Evolutionary conservation across 768 basidiomycete genomes (phyloP).

Genomic region (Leccinum rimulosum): DNA sequence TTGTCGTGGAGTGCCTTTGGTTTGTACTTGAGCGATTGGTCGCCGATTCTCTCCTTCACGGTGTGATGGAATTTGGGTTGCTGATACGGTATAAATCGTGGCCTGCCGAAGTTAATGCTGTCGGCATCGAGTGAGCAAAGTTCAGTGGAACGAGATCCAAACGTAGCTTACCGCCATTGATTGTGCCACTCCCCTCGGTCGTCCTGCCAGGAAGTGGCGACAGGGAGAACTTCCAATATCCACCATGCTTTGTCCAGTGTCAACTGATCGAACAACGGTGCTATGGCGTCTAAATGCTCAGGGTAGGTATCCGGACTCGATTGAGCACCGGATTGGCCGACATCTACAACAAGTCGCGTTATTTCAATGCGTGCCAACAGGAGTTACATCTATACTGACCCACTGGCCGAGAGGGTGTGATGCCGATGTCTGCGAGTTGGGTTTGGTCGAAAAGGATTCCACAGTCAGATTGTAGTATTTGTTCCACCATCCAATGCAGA

Average conservation of each 20-base stretch:
- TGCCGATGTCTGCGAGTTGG: slow-evolving; percentile 46
- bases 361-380: not conserved
- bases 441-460: slow-evolving; percentile 55
- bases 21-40: slow-evolving; percentile 47
- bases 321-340: not conserved
- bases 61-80: slow-evolving; percentile 61
- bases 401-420: slow-evolving; percentile 23
- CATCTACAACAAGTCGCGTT: not conserved
- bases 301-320: not conserved
- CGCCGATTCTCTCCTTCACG: slow-evolving; percentile 57
- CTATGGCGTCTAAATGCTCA: slow-evolving; percentile 34
- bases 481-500: slow-evolving; percentile 78
- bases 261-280: slow-evolving; percentile 55
- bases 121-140: not conserved
- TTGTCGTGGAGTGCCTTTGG: slow-evolving; percentile 55
- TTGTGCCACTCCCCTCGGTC: slow-evolving; percentile 50
- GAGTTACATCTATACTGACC: not conserved
- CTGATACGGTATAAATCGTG: slow-evolving; percentile 45
- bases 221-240: slow-evolving; percentile 68
- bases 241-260: slow-evolving; percentile 52
- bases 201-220: slow-evolving; percentile 56
- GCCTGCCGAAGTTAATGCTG: slow-evolving; percentile 51
- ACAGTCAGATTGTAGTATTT: slow-evolving; percentile 55
- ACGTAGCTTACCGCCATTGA: slow-evolving; percentile 52
- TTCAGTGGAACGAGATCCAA: not conserved